Evolutionary conservation across 768 basidiomycete species (phyloP).

Genomic region (Nevesoporus exiguus): DNA sequence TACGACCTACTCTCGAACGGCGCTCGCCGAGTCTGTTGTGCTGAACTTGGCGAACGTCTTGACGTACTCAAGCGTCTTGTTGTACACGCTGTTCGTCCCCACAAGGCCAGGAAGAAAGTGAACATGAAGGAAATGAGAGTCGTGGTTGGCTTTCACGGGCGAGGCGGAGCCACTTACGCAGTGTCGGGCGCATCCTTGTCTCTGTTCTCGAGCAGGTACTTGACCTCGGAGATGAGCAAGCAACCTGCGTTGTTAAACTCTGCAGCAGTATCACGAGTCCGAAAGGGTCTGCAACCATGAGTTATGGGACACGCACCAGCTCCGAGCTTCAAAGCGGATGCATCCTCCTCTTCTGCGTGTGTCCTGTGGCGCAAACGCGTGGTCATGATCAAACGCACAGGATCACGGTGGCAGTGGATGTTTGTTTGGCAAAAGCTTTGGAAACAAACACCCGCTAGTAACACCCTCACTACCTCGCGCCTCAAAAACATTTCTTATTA

Average conservation of each 20-base stretch:
- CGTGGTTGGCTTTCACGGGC: background rate
- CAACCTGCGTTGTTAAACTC: constrained; percentile 93
- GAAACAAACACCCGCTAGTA: constrained; percentile 21
- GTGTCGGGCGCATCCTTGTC: constrained; percentile 88
- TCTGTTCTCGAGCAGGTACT: constrained; percentile 82
- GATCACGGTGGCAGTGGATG: constrained; percentile 5
- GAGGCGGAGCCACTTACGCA: constrained; percentile 45
- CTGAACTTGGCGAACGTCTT: constrained; percentile 89
- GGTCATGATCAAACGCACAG: constrained; percentile 37
- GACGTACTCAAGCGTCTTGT: constrained; percentile 90
- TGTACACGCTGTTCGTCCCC: constrained; percentile 64
- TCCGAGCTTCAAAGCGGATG: constrained; percentile 79
- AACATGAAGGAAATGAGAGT: no score
- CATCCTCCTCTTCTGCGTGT: constrained; percentile 78
- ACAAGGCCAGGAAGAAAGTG: no score
- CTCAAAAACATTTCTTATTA: constrained; percentile 27
- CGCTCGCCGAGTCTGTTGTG: constrained; percentile 77
- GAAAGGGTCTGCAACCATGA: background rate
- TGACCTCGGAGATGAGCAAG: constrained; percentile 88
- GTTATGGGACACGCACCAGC: constrained; percentile 41
- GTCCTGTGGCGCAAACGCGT: constrained; percentile 62
- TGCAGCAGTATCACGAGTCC: constrained; percentile 24
- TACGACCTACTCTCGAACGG: constrained; percentile 79
- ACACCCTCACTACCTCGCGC: background rate
- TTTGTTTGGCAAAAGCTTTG: constrained; percentile 34